Conservation (phyloP, 139 green algal species). For the Closterium sp. region DNA sequence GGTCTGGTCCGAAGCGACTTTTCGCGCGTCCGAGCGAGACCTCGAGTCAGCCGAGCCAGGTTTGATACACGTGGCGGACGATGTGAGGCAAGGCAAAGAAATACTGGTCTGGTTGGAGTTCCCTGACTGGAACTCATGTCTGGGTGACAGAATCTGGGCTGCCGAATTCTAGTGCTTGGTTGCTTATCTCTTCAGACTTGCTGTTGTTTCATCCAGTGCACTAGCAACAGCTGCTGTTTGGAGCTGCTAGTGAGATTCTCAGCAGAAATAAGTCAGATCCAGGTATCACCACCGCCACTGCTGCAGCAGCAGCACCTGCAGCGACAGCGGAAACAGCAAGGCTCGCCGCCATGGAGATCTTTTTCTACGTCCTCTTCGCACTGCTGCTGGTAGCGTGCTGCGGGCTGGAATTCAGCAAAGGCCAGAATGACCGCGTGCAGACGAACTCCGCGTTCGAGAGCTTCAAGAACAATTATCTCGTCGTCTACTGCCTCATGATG, state of each 20-base stretch:
- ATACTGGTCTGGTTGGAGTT: not conserved
- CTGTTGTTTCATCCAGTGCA: too few species aligned
- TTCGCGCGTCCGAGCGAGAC: not conserved
- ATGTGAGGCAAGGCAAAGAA: not conserved
- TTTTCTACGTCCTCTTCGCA: conserved; percentile 48
- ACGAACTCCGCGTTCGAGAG: conserved; percentile 59
- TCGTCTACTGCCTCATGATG: conserved; percentile 96
- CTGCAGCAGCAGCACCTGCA: too few species aligned
- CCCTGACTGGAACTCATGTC: too few species aligned
- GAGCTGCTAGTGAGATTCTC: too few species aligned
- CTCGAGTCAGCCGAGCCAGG: not conserved
- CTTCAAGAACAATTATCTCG: conserved; percentile 92
- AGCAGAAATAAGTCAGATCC: not conserved
- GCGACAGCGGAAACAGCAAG: too few species aligned
- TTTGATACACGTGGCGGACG: not conserved
- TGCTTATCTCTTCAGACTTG: too few species aligned
- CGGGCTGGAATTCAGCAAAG: conserved; percentile 50
- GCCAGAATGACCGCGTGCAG: conserved; percentile 34
- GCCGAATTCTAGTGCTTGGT: not conserved
- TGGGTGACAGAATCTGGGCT: not conserved
- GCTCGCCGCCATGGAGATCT: conserved; percentile 33
- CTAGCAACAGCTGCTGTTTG: too few species aligned
- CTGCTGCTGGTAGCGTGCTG: conserved; percentile 45
- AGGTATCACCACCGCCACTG: not conserved
- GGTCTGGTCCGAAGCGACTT: not conserved